Base-by-base conservation (phyloP, 768 basidiomycete genomes). In the Mycena rebaudengoi region DNA sequence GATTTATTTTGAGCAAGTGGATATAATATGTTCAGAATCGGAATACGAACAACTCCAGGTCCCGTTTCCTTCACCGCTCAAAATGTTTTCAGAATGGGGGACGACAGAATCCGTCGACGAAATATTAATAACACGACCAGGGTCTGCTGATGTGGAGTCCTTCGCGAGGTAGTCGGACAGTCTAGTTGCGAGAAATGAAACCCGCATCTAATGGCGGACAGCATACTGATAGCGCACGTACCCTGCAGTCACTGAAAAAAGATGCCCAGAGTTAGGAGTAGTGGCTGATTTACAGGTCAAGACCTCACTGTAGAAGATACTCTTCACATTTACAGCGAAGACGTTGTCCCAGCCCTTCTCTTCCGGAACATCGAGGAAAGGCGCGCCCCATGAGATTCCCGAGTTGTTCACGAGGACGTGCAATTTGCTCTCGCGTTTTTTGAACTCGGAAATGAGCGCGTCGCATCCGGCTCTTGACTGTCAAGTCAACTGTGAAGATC, bases 331-430 rank as follows among this genome's bases (percentile, higher is more conserved):
- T n/a, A 60, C 63, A 12, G 51, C 53, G 40, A 18, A 40, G 26
- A 50, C 64, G 12, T 30, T 63, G 43, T 63, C 57, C 61, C 66
- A 68, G 29, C 66, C 66, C 54, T 68, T 68, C 74, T 59, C 59
- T 25, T 86, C 86, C 13, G 82, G 79, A 67, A 83, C 81, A 20
- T 83, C 78, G 53, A 83, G 81, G 41, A 86, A 73, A 14, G 76
- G 61, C 11, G 78, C 81, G 21, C 80, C 83, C 86, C 87, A 86
- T 18, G 82, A 79, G n/a, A 85, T 80, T 7, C 88, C 88, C 7
- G 86, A 86, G 62, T 90, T 90, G 74, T 91, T 90, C 59, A 91
- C 84, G 10, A 88, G 81, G 33, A 86, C 80, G 70, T 89, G 83
- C 33, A 90, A 71, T 1, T 72, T 81, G 43, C 80, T 78, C 76